phyloP scores from a whole-genome alignment of 441 rosid species.

The Arabidopsis lyrata region DNA sequence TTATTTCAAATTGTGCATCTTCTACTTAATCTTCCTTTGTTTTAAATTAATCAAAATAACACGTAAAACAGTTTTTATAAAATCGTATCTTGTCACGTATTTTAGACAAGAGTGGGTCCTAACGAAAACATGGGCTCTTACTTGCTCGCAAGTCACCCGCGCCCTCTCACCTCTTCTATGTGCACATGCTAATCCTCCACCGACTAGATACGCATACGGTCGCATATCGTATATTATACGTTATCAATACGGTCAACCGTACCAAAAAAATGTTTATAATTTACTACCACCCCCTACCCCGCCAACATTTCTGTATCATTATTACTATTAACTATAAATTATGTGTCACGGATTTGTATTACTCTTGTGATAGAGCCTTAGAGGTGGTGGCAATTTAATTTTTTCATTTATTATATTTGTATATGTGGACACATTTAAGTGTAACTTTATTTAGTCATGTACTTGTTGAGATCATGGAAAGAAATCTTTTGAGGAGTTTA shows the following conservation, averaged over 20 bases:
- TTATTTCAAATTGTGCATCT: background rate
- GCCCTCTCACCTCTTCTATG: conserved; percentile 32
- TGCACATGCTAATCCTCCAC: conserved; percentile 66
- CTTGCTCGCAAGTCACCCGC: conserved; percentile 62
- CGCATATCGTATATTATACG: conserved; percentile 32
- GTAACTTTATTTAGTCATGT: conserved; percentile 38
- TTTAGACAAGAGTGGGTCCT: conserved; percentile 57
- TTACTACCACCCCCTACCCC: conserved; percentile 26
- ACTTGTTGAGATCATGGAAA: conserved; percentile 35
- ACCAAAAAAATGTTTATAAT: conserved; percentile 24
- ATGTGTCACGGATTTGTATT: conserved; percentile 43
- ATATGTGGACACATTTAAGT: conserved; percentile 8
- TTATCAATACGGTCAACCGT: conserved; percentile 46
- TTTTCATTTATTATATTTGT: background rate
- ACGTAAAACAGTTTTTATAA: background rate
- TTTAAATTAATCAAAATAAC: conserved; percentile 2
- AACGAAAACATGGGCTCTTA: conserved; percentile 53
- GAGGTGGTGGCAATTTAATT: conserved; percentile 34
- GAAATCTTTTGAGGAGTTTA: conserved; percentile 37
- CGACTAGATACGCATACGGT: conserved; percentile 47
- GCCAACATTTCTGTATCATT: conserved; percentile 24
- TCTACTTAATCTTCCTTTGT: conserved; percentile 7
- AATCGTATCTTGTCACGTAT: conserved; percentile 46
- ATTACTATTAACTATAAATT: conserved; percentile 13
- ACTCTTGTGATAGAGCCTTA: conserved; percentile 16